phyloP scores from a whole-genome alignment of 2,329 filamentous ascomycete species.

The Aspergillus sp. region DNA sequence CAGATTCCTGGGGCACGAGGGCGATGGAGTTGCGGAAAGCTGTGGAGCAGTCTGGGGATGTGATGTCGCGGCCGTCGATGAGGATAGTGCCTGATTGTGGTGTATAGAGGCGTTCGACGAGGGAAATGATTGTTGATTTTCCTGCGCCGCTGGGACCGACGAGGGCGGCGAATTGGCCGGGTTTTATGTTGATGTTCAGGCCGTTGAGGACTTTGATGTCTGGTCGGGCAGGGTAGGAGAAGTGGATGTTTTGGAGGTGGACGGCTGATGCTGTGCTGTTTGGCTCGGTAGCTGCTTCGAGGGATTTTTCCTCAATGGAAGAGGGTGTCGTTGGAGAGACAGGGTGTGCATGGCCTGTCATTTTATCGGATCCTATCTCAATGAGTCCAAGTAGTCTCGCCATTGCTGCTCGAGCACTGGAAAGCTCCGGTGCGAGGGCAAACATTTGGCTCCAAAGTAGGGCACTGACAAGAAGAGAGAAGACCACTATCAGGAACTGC shows the following conservation, averaged over 20 bases:
- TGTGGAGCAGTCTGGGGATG: slow-evolving; percentile 36
- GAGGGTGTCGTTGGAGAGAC: slow-evolving; percentile 2
- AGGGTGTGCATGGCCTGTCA: slow-evolving; percentile 28
- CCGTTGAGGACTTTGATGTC: slow-evolving; percentile 62
- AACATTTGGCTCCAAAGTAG: slow-evolving; percentile 77
- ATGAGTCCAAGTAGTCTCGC: slow-evolving; percentile 58
- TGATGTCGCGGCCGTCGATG: slow-evolving; percentile 58
- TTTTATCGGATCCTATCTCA: slow-evolving; percentile 41
- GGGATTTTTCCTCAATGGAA: slow-evolving; percentile 11
- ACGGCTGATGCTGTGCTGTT: slow-evolving; percentile 47
- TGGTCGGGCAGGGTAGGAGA: slow-evolving; percentile 68
- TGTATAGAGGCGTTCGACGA: slow-evolving; percentile 60
- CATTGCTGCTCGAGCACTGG: slow-evolving; percentile 66
- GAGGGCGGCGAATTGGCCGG: slow-evolving; percentile 50
- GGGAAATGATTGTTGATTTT: slow-evolving; percentile 67
- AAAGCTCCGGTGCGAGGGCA: slow-evolving; percentile 74
- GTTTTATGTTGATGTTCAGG: slow-evolving; percentile 58
- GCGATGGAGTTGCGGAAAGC: slow-evolving; percentile 51
- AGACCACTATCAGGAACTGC: slow-evolving; percentile 74
- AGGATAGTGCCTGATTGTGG: slow-evolving; percentile 55
- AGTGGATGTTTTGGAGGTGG: slow-evolving; percentile 63
- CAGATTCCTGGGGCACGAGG: slow-evolving; percentile 54
- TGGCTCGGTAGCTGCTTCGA: slow-evolving; percentile 1
- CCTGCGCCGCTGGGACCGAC: slow-evolving; percentile 73
- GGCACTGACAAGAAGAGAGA: slow-evolving; percentile 72